phyloP scores from a whole-genome alignment of 2,329 filamentous ascomycete species.

The Sporothrix euskadiensis region DNA sequence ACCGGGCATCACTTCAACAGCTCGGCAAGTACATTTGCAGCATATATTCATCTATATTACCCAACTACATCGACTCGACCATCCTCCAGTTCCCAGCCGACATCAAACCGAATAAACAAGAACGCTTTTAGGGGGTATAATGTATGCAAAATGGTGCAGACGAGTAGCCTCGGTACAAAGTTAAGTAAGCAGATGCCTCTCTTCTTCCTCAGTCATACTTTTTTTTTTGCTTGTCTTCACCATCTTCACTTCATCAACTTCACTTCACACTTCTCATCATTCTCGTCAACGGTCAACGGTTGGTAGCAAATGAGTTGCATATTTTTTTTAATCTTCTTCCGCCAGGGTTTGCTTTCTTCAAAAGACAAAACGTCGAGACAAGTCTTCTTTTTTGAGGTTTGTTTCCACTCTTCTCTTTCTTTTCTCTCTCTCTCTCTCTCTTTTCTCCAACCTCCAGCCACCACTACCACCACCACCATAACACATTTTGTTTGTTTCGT shows the following conservation, averaged over 20 bases:
- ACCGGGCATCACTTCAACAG: background rate
- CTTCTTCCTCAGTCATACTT: background rate
- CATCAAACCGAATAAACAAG: background rate
- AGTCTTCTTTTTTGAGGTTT: background rate
- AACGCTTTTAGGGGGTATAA: background rate
- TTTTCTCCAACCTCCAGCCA: constrained; percentile 15
- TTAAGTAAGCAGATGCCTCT: background rate
- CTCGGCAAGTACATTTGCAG: background rate
- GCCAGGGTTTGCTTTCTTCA: constrained; percentile 12
- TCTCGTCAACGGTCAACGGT: background rate
- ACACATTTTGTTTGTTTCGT: background rate
- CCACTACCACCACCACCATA: background rate
- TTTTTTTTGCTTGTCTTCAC: background rate
- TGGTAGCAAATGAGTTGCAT: background rate
- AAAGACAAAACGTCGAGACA: constrained; percentile 17
- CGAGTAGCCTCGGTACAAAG: background rate
- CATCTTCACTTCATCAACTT: background rate
- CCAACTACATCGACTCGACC: background rate
- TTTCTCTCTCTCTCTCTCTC: constrained; percentile 2
- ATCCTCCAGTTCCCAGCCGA: background rate
- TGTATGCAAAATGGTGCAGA: background rate
- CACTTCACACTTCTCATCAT: background rate
- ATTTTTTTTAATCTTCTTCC: constrained; percentile 16
- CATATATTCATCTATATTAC: background rate
- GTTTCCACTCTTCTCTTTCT: constrained; percentile 1